Evolutionary conservation across 2,329 filamentous ascomycete genomes (phyloP).

Genomic region (Zymoseptoria ardabiliae): DNA sequence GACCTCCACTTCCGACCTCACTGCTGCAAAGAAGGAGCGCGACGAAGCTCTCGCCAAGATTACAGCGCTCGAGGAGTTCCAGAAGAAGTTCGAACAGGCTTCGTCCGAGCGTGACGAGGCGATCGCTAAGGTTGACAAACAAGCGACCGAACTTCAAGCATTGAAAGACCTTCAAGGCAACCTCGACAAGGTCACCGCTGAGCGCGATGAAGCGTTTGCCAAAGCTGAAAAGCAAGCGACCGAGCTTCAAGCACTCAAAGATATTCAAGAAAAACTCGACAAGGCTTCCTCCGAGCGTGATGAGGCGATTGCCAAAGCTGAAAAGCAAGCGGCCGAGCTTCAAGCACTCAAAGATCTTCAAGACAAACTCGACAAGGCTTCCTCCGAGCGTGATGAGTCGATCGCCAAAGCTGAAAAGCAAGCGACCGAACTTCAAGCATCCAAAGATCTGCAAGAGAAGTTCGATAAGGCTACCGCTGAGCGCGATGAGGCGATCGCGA

Average conservation of each 20-base stretch:
- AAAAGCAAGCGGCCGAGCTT: neutral
- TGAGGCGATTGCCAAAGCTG: neutral
- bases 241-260: neutral
- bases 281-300: neutral
- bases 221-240: neutral
- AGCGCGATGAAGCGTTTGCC: neutral
- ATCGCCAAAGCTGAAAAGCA: neutral
- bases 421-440: no score
- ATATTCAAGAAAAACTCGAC: neutral
- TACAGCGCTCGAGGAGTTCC: conserved; percentile 1
- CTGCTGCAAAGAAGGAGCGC: conserved; percentile 8
- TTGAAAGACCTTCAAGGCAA: neutral
- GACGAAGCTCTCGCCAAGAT: conserved; percentile 1
- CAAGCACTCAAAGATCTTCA: neutral
- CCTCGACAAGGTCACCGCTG: neutral
- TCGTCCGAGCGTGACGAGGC: conserved; percentile 1
- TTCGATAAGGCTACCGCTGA: neutral
- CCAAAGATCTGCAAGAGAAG: neutral
- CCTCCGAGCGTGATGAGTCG: neutral
- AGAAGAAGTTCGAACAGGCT: conserved; percentile 4
- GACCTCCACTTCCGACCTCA: conserved; percentile 7
- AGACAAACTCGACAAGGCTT: neutral
- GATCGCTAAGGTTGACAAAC: neutral
- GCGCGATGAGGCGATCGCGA: neutral
- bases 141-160: neutral